phyloP scores from a whole-genome alignment of 345 rosid species.

The Eucalyptus cloeziana region DNA sequence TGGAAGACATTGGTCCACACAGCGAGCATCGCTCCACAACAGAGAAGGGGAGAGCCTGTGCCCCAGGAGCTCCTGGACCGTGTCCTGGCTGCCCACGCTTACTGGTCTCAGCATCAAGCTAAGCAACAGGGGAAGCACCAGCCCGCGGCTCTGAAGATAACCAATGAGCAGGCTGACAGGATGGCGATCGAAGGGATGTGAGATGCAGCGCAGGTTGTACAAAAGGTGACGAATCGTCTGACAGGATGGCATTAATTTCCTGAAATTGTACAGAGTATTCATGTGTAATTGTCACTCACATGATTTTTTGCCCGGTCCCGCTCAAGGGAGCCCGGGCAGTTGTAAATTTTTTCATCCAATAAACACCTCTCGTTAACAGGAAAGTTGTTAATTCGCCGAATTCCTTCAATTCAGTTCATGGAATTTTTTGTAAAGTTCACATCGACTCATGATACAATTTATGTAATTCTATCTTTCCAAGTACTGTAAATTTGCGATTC shows the following conservation, averaged over 20 bases:
- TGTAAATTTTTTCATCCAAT: constrained; percentile 41
- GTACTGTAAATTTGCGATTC: background rate
- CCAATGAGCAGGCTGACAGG: background rate
- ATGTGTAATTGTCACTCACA: constrained; percentile 11
- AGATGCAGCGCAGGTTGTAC: background rate
- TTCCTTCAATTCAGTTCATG: constrained; percentile 6
- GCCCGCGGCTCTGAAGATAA: constrained; percentile 2
- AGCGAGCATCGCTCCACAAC: constrained; percentile 79
- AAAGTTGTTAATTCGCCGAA: background rate
- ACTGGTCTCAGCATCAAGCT: constrained; percentile 75
- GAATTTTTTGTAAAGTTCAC: background rate
- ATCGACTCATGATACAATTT: background rate
- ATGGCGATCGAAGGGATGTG: constrained; percentile 8
- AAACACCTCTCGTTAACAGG: constrained; percentile 10
- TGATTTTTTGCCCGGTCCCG: constrained; percentile 25
- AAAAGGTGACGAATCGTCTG: background rate
- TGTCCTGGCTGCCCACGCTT: constrained; percentile 73
- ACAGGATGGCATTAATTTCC: constrained; percentile 4
- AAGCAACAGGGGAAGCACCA: constrained; percentile 61
- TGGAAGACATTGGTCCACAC: constrained; percentile 99
- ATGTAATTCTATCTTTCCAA: background rate
- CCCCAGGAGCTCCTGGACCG: constrained; percentile 88
- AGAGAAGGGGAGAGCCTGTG: constrained; percentile 93
- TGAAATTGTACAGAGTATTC: constrained; percentile 31
- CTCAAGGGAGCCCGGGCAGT: constrained; percentile 1